A percentile compares a stretch with the other conserved stretches of the same genome.
Evolutionary conservation across 108 stramenopile genomes (phyloP).

Genomic region (Cyclotella distinguenda): DNA sequence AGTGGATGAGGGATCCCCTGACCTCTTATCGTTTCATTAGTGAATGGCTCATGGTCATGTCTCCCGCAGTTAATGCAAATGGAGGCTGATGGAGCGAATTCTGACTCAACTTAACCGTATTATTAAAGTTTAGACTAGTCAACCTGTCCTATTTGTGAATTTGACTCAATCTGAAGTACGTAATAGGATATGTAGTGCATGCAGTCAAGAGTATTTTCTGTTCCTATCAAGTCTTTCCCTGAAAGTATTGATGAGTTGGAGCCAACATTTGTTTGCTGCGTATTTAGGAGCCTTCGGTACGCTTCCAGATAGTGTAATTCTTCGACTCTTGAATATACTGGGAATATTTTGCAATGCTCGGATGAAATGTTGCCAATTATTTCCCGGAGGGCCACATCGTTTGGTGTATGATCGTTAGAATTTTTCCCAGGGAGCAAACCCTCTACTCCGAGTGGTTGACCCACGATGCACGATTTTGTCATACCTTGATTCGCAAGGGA

Average conservation of each 20-base stretch:
- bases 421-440: too few species aligned
- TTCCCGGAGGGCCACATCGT: too few species aligned
- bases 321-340: neutral
- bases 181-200: neutral
- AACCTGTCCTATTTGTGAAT: neutral
- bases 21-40: too few species aligned
- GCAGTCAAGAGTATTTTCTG: too few species aligned
- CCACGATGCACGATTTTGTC: neutral
- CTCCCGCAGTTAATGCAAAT: neutral
- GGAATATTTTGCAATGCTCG: slow-evolving; percentile 1
- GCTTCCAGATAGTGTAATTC: neutral
- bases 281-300: neutral
- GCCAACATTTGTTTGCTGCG: too few species aligned
- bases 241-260: too few species aligned
- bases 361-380: too few species aligned
- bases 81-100: neutral
- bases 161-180: slow-evolving; percentile 3
- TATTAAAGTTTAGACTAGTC: too few species aligned
- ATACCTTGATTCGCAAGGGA: slow-evolving; percentile 5
- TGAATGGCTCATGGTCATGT: too few species aligned
- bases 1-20: too few species aligned
- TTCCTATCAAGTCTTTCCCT: too few species aligned
- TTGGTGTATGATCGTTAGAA: too few species aligned
- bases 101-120: neutral
- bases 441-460: neutral